Base-by-base conservation (phyloP, 2,329 filamentous ascomycete genomes). In the Alternaria gaisen region DNA sequence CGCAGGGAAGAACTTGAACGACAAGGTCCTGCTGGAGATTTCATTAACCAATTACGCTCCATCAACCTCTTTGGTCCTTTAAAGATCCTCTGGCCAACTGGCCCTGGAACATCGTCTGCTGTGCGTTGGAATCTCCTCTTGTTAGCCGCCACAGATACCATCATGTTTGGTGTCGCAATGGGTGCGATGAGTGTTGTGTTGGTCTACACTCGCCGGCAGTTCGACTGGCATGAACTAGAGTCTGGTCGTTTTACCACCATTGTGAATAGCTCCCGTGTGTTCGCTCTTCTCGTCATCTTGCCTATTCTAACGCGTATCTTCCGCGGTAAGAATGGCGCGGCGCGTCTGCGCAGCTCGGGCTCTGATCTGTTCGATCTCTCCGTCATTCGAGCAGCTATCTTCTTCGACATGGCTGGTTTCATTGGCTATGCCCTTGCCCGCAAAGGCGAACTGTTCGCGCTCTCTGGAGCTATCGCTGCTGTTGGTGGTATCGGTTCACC, bases 401-500 rank as follows among this genome's bases (percentile, higher is more conserved):
- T 91, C 0, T 90, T 93, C 12, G 94, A 98, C 70, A 82, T 91
- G 10, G 48, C 91, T 3, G 94, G 94, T 0, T 90, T 90, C 56
- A 71, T 90, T 0, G 93, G 93, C 3, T 98, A 94, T 73, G 83
- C 90, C 0, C 78, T 93, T 46, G 86, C 88, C 0, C 85, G 86
- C 1, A 85, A 83, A 1, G 85, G 88, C 3, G 79, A 82, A 0
- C 66, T 91, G 0, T 95, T 97, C 77, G 85, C 92, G 4, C 64
- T 88, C 0, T 90, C 89, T 18, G 94, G 92, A 48, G 83, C 92
- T 44, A 70, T 94, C 18, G 90, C 92, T 1, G 86, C 92, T 0
- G 80, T 96, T 40, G 94, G 94, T 24, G 94, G 94, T 1, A 89
- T 98, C 46, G 94, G 91, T 0, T 90, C 90, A 36, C 94, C 95